Base-by-base conservation (phyloP, 352 stramenopile species). In the Phytopythium kandeliae region DNA sequence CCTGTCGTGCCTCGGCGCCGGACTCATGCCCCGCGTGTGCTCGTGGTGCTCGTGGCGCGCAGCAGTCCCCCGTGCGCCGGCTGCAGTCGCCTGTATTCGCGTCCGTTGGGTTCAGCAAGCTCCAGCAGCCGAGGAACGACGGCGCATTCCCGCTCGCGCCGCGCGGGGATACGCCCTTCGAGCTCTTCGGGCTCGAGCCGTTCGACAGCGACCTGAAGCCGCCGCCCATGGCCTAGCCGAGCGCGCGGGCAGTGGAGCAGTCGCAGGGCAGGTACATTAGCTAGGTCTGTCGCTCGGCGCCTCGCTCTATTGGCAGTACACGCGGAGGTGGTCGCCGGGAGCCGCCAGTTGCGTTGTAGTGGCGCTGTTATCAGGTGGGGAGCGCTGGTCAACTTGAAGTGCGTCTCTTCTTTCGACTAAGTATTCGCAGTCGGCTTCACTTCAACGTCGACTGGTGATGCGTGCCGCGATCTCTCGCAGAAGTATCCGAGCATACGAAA, bases 181-280 rank as follows among this genome's bases (percentile, higher is more conserved):
- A 64, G 31, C 19, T 64, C 16, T 64, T 64, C 52, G 59, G 49
- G 25, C 25, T 64, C 24, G 57, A 64, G 19, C 53, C 49, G 6
- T 61, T 64, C 36, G 57, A 64, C 45, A 57, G 34, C 22, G 57
- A 57, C 19, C 30, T 57, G 22, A 61, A 61, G 46, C 46, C 55
- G 24, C 62, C 63, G 11, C 33, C 54, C 34, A 47, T 35, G 28
- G 42, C 37, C 12, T 41, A 40, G 34, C 26, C 25, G n/a, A 25
- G 21, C 2, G 38, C 22, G 17, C 16, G 35, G 12, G 17, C 16
- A 7, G 31, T 35, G 31, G 21, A 17, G 21, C 37, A n/a, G 36
- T 42, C 2, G 4, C 28, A 40, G 37, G n/a, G 4, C 37, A 42
- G 38, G 13, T 44, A 44, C 19, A 30, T 12, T 44, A 30, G 38